These are phyloP conservation scores for Rhizopus arrhizus DNA, from an alignment of 371 early-diverging fungal genomes.

Conservation along the genomic window DNA sequence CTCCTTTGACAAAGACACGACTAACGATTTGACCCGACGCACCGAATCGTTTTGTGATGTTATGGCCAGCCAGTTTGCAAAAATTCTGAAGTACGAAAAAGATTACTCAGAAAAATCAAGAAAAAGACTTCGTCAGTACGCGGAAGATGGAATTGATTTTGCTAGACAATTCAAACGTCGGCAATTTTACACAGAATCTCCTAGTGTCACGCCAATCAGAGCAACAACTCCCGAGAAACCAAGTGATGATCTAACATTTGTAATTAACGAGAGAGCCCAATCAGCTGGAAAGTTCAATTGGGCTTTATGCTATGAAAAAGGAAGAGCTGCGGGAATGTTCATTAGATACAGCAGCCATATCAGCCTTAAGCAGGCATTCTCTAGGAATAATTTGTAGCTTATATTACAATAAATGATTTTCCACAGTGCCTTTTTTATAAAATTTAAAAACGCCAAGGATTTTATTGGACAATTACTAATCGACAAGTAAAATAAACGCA, in stretches of 20 bases:
- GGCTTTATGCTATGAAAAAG: conserved; percentile 13
- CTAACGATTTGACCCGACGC: not conserved
- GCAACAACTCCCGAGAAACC: conserved; percentile 1
- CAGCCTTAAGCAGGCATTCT: conserved; percentile 12
- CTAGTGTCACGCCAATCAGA: conserved; percentile 8
- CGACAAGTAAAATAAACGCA: conserved; percentile 2
- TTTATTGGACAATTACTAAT: conserved; percentile 5
- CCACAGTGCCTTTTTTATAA: not conserved
- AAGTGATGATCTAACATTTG: conserved; percentile 10
- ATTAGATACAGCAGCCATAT: conserved; percentile 20
- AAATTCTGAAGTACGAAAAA: conserved; percentile 13
- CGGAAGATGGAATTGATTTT: conserved; percentile 10
- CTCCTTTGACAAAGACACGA: conserved; percentile 11
- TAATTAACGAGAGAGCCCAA: conserved; percentile 12
- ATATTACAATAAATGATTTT: conserved; percentile 4
- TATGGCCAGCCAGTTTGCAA: conserved; percentile 8
- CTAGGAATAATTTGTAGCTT: conserved; percentile 15
- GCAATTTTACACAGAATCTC: not conserved
- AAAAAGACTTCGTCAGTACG: conserved; percentile 17
- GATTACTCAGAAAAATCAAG: conserved; percentile 6
- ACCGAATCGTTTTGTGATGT: conserved; percentile 13
- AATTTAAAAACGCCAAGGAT: conserved; percentile 1
- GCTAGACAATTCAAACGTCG: conserved; percentile 3
- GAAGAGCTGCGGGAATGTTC: conserved; percentile 12
- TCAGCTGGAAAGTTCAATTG: conserved; percentile 16